Base-by-base conservation (phyloP, 768 basidiomycete genomes). In the Pisolithus sp. region DNA sequence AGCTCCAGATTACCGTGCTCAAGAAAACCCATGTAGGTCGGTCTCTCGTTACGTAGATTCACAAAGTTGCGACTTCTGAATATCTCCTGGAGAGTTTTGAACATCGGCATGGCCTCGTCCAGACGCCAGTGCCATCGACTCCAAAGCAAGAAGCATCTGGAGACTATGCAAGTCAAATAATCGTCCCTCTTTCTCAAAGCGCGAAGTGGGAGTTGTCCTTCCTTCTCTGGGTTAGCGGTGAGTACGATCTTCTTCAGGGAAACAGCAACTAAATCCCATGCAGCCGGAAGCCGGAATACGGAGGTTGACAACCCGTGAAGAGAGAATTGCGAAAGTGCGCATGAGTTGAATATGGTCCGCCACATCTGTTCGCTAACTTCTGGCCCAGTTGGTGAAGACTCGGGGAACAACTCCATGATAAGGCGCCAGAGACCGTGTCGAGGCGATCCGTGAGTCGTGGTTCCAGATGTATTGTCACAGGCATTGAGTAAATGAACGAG, bases 301-400 rank as follows among this genome's bases (percentile, higher is more conserved):
- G 72, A 62, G 2, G 70, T 71, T 4, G 74, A 67, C 34, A 73
- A 53, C 9, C 85, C 85, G 30, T 73, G 66, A 0, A 72, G 60
- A 1, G 85, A 85, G 70, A 95, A 89, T 59, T 93, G 93, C 0
- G 89, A 88, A 12, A 94, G 66, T 1, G 84, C 78, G 53, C 81
- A 86, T 1, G 94, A 65, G 23, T 74, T 77, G 60, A 90, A 86
- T 6, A 87, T 74, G 7, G 76, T 71, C 36, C 73, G 75, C 88
- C 93, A 94, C n/a, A 82, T 70, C 13, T 71, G 61, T 66, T 97
- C 94, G 58, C 81, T 83, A 15, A 69, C 68, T 39, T 73, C 70
- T 1, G 78, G 55, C 21, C 71, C 67, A 20, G 74, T 67, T 5
- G 62, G 62, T 12, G 66, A 55, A 7, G 54, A 50, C 24, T 60